Conservation (phyloP, 345 rosid species). For the Cardamine occulta region DNA sequence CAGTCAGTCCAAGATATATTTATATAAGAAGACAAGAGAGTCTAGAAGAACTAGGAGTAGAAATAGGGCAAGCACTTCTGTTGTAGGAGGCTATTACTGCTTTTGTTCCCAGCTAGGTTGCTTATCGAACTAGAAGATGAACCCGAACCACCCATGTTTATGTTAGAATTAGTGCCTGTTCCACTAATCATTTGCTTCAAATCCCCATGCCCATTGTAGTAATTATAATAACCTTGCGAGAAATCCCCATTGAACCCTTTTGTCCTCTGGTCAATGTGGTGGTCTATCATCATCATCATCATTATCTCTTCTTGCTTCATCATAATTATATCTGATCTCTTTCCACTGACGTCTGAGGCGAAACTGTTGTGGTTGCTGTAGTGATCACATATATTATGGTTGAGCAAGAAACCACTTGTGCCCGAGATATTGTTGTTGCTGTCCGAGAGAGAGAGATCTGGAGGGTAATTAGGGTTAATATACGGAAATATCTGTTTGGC, state of each 20-base stretch:
- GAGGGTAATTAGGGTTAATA: conserved; percentile 37
- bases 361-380: conserved; percentile 64
- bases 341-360: conserved; percentile 51
- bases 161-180: conserved; percentile 44
- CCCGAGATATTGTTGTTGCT: conserved; percentile 27
- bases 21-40: conserved; percentile 44
- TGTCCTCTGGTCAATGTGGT: conserved; percentile 44
- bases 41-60: conserved; percentile 48
- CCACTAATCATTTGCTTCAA: conserved; percentile 68
- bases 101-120: conserved; percentile 66
- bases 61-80: conserved; percentile 58
- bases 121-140: conserved; percentile 42
- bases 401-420: conserved; percentile 43
- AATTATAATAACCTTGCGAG: conserved; percentile 44
- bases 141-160: conserved; percentile 39
- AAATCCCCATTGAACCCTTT: conserved; percentile 45
- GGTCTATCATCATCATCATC: conserved; percentile 43
- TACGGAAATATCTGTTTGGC: conserved; percentile 30
- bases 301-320: conserved; percentile 61
- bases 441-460: conserved; percentile 23
- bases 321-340: conserved; percentile 58
- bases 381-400: conserved; percentile 60
- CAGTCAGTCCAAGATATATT: conserved; percentile 51
- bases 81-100: conserved; percentile 47
- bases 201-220: conserved; percentile 54